Conservation (phyloP, 2,329 filamentous ascomycete genomes). For the Eutypa lata region DNA sequence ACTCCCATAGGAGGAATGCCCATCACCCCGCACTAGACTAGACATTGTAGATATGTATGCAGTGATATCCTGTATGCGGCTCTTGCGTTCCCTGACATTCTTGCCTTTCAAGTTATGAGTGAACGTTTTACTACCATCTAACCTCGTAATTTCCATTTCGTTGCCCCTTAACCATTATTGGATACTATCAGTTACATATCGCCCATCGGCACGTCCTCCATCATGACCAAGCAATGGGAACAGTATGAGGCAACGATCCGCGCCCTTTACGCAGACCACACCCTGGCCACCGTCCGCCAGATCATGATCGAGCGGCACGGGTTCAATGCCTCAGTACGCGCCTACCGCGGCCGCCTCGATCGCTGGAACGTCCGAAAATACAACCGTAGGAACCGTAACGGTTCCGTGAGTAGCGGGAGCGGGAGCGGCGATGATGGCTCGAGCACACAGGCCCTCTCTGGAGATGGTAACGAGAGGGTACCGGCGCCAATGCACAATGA, state of each 20-base stretch:
- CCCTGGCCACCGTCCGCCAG: constrained; percentile 20
- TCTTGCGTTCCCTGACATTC: background rate
- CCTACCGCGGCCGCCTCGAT: constrained; percentile 47
- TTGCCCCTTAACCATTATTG: background rate
- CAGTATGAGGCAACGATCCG: constrained; percentile 9
- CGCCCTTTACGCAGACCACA: constrained; percentile 21
- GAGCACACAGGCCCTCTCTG: background rate
- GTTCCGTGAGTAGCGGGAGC: constrained; percentile 1
- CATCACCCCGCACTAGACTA: background rate
- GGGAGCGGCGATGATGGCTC: background rate
- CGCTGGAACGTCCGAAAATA: constrained; percentile 47
- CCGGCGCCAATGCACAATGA: background rate
- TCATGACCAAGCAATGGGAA: background rate
- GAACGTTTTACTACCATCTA: background rate
- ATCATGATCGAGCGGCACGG: constrained; percentile 26
- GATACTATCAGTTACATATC: background rate
- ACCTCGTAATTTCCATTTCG: background rate
- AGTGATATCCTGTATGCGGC: background rate
- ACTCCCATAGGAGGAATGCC: background rate
- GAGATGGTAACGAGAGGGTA: background rate
- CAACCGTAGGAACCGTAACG: constrained; percentile 32
- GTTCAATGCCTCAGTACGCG: constrained; percentile 40
- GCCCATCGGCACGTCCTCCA: background rate
- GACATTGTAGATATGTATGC: background rate
- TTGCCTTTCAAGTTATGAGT: background rate